A percentile compares a stretch with the other conserved stretches of the same genome.
These are phyloP conservation scores for Euptelea pleiosperma DNA, from an alignment of 164 flowering plant species.

Conservation along the genomic window DNA sequence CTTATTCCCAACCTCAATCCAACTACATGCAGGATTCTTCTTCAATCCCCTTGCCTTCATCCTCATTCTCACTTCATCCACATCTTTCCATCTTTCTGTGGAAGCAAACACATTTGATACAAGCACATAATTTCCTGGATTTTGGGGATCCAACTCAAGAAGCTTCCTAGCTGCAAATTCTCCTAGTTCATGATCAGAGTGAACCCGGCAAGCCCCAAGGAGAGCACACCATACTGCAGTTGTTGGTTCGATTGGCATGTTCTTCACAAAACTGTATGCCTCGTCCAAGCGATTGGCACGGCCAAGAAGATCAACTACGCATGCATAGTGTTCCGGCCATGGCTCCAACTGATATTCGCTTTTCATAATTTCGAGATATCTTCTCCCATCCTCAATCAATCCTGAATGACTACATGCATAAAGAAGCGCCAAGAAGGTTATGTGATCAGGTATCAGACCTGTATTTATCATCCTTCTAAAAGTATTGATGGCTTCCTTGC, in stretches of 20 bases:
- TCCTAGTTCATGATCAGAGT: conserved; percentile 56
- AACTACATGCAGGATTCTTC: conserved; percentile 87
- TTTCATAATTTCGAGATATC: conserved; percentile 46
- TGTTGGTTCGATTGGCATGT: conserved; percentile 54
- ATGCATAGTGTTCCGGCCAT: conserved; percentile 86
- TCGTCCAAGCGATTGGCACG: conserved; percentile 68
- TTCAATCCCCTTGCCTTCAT: conserved; percentile 63
- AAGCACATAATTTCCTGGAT: conserved; percentile 74
- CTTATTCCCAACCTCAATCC: conserved; percentile 69
- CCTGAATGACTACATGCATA: conserved; percentile 88
- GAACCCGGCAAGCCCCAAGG: conserved; percentile 68
- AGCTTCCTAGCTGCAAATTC: conserved; percentile 64
- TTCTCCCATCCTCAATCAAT: conserved; percentile 55
- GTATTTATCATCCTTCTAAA: conserved; percentile 46
- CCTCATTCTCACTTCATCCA: conserved; percentile 50
- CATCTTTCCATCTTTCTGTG: conserved; percentile 68
- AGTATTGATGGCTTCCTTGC: conserved; percentile 49
- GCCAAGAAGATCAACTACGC: conserved; percentile 82
- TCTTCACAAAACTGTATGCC: conserved; percentile 51
- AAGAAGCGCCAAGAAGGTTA: conserved; percentile 69
- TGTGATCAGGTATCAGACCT: conserved; percentile 60
- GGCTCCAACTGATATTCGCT: conserved; percentile 57
- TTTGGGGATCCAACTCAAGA: conserved; percentile 53
- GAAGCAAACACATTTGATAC: conserved; percentile 69
- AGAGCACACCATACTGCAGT: conserved; percentile 79